Evolutionary conservation across 2,329 filamentous ascomycete genomes (phyloP), one percentile per base, ranked within the genome.

Genomic region (Cordyceps militaris): DNA sequence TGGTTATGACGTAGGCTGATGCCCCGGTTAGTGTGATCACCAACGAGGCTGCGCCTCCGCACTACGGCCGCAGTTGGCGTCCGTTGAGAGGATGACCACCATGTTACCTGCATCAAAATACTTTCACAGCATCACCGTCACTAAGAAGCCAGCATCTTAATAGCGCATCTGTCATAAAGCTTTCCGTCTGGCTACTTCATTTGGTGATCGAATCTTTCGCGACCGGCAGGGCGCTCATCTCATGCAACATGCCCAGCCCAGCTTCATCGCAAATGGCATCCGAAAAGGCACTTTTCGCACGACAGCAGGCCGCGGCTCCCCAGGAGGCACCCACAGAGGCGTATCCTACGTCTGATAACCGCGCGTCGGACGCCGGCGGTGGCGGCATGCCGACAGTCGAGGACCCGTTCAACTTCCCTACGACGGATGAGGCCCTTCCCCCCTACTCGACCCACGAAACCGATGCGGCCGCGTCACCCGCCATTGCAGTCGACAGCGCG

Each of bases 341-440:
- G 3, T 54, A 55, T 21, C 36, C 36, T 10, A 32, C 24, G 4
- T 53, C 49, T 16, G 50, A 55, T 11, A 48, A 54, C 10, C 52
- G n/a, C n/a, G 26, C 26, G 16, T 21, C 30, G 11, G 32, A 46
- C 7, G 28, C 47, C 34, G 42, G 40, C 16, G 42, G n/a, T 19
- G 42, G 42, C 30, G 26, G 42, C 19, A 36, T 57, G 24, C 73
- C 72, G 6, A 73, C 69, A 0, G 63, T 67, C 6, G 66, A 69
- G 0, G 61, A 66, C 2, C 74, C 74, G 1, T 76, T 76, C 62
- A 67, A 72, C 57, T 76, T 76, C 60, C 74, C 74, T n/a, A n/a
- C n/a, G 1, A 58, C 66, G 0, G 65, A 67, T 28, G 59, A 61
- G 1, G 56, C 67, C 3, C 63, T 69, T 0, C 72, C 73, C 0